These are phyloP conservation scores for Peterozyma toletana DNA, from an alignment of 805 yeast genomes.

Conservation along the genomic window DNA sequence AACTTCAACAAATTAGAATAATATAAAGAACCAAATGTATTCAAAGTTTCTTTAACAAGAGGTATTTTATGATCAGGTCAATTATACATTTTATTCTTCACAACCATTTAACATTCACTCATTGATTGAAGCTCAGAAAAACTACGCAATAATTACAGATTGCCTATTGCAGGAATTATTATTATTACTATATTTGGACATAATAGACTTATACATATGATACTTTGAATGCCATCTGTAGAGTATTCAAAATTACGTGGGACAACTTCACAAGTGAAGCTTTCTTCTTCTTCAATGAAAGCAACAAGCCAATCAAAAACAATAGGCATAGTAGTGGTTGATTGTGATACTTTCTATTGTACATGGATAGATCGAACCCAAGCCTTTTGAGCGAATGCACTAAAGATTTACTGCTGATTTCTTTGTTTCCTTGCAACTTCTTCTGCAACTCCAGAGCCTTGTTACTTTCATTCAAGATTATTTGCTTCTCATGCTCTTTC, in stretches of 20 bases:
- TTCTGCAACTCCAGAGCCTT: neutral
- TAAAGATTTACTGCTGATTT: neutral
- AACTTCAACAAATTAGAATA: no score
- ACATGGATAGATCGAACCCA: no score
- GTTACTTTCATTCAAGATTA: neutral
- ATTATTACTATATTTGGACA: neutral
- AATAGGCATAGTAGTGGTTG: neutral
- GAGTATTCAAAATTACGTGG: constrained; percentile 1
- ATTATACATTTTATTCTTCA: no score
- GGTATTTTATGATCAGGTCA: no score
- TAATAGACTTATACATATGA: constrained; percentile 13
- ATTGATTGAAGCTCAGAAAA: no score
- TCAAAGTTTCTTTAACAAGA: no score
- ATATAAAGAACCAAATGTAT: no score
- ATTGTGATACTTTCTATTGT: no score
- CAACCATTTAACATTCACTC: no score
- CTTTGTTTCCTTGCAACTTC: neutral
- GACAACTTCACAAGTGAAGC: neutral
- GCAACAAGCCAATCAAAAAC: constrained; percentile 2
- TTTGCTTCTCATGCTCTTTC: neutral
- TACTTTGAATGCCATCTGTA: constrained; percentile 20
- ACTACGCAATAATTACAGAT: no score
- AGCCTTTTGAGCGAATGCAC: no score
- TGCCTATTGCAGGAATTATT: neutral
- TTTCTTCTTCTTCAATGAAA: constrained; percentile 2